Base-by-base conservation (phyloP, 768 basidiomycete species). In the Chalciporus pseudorubinellus region DNA sequence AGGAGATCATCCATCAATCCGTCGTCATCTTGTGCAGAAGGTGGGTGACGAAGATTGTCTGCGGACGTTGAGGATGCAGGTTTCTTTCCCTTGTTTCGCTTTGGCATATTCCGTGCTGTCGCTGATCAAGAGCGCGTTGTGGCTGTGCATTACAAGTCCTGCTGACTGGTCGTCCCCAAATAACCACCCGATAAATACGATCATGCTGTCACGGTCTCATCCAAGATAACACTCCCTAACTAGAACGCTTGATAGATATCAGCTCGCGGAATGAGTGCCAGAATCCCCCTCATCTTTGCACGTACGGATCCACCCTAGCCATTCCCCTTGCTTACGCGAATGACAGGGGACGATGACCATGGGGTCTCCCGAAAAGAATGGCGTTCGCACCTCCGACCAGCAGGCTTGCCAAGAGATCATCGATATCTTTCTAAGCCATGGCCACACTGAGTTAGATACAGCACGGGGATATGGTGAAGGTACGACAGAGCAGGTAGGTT, bases 1-100 rank as follows among this genome's bases (percentile, higher is more conserved):
- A 93, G 68, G 1, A 95, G 79, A 59, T 89, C 85, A 57, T 90
- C 79, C 73, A 92, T 75, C 42, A 92, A 75, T 10, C 78, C 77
- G 40, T 82, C 79, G 49, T 85, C 80, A 39, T 78, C 76, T 18
- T 57, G 53, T 1, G 71, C 59, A 26, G 72, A 66, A 1, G 66
- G 52, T 14, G 65, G 59, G 20, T 68, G 57, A 40, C 63, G 60
- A n/a, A 62, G 34, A 3, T 56, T 14, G 13, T 48, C 40, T 21
- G 62, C 39, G 13, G 57, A 48, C 1, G 69, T 39, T 7, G 69
- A 57, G 14, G 75, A 62, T 41, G 71, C 21, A 20, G 60, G 52
- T 64, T 83, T 81, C 70, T 81, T 82, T 42, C 72, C 53, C 67
- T 82, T 85, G 59, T 76, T 80, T 64, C 72, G 76, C 66, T 83